A percentile compares a stretch with the other conserved stretches of the same genome.
Evolutionary conservation across 352 stramenopile species (phyloP).

Genomic region (Pythium chondricola): DNA sequence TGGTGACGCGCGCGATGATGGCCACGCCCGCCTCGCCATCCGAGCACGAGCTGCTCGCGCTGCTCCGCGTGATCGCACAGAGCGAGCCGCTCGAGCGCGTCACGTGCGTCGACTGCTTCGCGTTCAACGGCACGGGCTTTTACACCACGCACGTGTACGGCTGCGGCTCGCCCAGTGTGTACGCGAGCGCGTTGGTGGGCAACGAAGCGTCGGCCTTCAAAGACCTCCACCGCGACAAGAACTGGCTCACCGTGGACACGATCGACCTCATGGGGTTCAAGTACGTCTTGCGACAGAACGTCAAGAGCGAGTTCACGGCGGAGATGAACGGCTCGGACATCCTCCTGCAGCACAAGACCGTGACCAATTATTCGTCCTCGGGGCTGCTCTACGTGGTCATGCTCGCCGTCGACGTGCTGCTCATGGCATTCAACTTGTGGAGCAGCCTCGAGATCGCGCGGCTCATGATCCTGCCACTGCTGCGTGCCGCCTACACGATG

Average conservation of each 20-base stretch:
- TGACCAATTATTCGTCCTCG: conserved; percentile 36
- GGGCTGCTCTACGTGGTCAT: conserved; percentile 41
- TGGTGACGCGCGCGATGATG: conserved; percentile 21
- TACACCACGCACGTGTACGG: conserved; percentile 31
- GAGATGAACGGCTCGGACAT: conserved; percentile 28
- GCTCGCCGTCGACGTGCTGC: conserved; percentile 29
- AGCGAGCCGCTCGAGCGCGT: conserved; percentile 32
- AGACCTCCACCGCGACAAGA: conserved; percentile 6
- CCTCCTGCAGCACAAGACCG: conserved; percentile 26
- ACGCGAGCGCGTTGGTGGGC: conserved; percentile 13
- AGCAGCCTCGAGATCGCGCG: conserved; percentile 27
- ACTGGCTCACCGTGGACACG: conserved; percentile 16
- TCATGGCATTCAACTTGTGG: conserved; percentile 27
- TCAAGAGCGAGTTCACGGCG: conserved; percentile 17
- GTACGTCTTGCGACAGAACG: conserved; percentile 18
- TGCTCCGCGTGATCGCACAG: conserved; percentile 52
- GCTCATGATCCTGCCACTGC: conserved; percentile 26
- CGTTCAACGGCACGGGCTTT: conserved; percentile 15
- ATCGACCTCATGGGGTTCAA: conserved; percentile 18
- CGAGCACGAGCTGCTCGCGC: conserved; percentile 23
- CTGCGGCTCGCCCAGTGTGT: conserved; percentile 10
- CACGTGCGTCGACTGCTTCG: conserved; percentile 47
- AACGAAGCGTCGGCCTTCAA: conserved; percentile 9
- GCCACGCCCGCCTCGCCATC: conserved; percentile 20
- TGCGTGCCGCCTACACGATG: conserved; percentile 16